Evolutionary conservation across 257 asterid genomes (phyloP), one percentile per base, ranked within the genome.

Genomic region (Jacaranda copaia): DNA sequence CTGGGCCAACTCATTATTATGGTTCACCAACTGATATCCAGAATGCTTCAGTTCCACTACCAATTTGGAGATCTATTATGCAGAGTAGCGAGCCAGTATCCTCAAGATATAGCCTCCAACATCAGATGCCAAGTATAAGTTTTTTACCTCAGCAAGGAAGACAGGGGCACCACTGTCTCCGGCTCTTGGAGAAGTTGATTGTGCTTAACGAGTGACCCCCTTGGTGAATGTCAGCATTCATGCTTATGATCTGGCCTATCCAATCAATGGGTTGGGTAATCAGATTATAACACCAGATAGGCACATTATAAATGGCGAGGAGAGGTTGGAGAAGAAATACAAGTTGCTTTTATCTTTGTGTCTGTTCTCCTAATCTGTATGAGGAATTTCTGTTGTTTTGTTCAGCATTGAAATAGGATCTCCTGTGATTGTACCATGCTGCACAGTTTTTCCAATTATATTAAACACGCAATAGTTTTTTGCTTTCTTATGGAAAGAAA

Each of bases 321-420:
- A 90, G 82, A 89, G 89, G 77, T 52, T 87, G 79, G 95, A 89
- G 79, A 91, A 91, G 90, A 93, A 93, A 77, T 91, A 95, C 70
- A 93, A 93, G 98, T 97, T 93, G 74, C 72, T 58, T 63, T 68
- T 68, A 52, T 76, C 8, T 73, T 15, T 40, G 20, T 61, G 2
- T 67, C 38, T 45, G 43, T 58, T 40, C 36, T 36, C 51, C 43
- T 19, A 56, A 72, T 53, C 69, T 36, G 25, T 46, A 38, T 73
- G 42, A 55, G 75, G 12, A 51, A 8, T 43, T 25, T 61, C 60
- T 62, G 42, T 40, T 62, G 40, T 63, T 10, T 25, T 55, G 69
- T 57, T 65, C 63, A 63, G 15, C 43, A 19, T 43, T 5, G 11
- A 25, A n/a, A n/a, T n/a, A n/a, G n/a, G n/a, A n/a, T n/a, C n/a